phyloP scores from a whole-genome alignment of 768 basidiomycete genomes.

The Boletus tylopilopsis region DNA sequence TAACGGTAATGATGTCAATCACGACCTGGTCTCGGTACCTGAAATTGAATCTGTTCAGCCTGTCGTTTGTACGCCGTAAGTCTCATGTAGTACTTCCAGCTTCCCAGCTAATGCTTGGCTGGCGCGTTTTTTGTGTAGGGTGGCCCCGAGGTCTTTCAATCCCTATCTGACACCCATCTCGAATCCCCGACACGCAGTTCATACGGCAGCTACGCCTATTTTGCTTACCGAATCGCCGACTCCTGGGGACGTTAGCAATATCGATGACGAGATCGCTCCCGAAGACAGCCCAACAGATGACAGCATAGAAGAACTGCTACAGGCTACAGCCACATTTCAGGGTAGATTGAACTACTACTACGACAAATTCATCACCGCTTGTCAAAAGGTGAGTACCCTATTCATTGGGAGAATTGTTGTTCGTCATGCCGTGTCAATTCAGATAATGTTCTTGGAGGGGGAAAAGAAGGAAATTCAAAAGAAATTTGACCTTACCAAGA shows the following conservation, averaged over 20 bases:
- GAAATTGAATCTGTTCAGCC: neutral
- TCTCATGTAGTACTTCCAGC: neutral
- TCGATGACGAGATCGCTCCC: neutral
- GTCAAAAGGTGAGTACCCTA: conserved; percentile 8
- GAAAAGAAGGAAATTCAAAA: conserved; percentile 16
- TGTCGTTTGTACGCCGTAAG: conserved; percentile 20
- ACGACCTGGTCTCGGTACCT: neutral
- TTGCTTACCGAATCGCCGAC: conserved; percentile 5
- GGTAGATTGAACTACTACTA: conserved; percentile 14
- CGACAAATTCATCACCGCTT: conserved; percentile 7
- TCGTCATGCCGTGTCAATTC: neutral
- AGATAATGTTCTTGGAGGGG: conserved; percentile 16
- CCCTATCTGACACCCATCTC: conserved; percentile 27
- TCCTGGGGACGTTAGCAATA: neutral
- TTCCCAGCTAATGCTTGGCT: neutral
- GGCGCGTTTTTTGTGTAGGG: neutral
- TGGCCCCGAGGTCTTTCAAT: conserved; percentile 15
- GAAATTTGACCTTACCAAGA: conserved; percentile 11
- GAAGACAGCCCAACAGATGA: neutral
- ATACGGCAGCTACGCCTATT: neutral
- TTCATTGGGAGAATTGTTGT: neutral
- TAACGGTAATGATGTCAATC: neutral
- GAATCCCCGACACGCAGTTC: conserved; percentile 16
- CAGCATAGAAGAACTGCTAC: conserved; percentile 7
- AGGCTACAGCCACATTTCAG: conserved; percentile 14